A percentile compares a stretch with the other conserved stretches of the same genome.
These are phyloP conservation scores for Candida sphagnicola DNA, from an alignment of 805 yeast genomes.

Conservation along the genomic window DNA sequence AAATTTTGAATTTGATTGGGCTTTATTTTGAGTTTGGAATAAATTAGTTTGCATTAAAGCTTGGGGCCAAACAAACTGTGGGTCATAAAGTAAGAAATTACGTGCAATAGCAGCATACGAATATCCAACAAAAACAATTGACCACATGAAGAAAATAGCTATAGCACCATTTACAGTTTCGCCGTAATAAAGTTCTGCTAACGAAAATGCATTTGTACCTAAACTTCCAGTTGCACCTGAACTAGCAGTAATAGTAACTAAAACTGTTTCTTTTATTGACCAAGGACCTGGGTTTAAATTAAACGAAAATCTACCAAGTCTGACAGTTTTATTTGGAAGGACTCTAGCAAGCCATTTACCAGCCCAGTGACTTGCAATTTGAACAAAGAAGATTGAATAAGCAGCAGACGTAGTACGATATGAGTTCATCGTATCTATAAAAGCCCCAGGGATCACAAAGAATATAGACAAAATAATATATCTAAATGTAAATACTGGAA, in stretches of 20 bases:
- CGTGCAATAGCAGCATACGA: constrained; percentile 46
- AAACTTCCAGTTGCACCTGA: constrained; percentile 46
- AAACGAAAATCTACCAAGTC: constrained; percentile 17
- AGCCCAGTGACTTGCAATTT: constrained; percentile 39
- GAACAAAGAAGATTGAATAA: constrained; percentile 46
- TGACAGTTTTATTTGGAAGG: constrained; percentile 28
- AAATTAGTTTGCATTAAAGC: constrained; percentile 45
- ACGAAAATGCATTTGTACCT: constrained; percentile 41
- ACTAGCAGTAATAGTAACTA: constrained; percentile 46
- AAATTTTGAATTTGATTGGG: constrained; percentile 11
- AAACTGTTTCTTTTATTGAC: constrained; percentile 45
- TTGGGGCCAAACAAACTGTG: constrained; percentile 44
- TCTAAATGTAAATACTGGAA: constrained; percentile 30
- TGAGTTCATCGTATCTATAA: constrained; percentile 33
- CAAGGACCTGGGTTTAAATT: constrained; percentile 48
- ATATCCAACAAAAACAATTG: constrained; percentile 46
- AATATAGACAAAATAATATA: constrained; percentile 23
- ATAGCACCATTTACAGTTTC: constrained; percentile 26
- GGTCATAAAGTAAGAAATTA: constrained; percentile 40
- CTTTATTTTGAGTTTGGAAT: constrained; percentile 24
- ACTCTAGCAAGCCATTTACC: constrained; percentile 40
- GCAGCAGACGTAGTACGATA: constrained; percentile 41
- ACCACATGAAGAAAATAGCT: constrained; percentile 42
- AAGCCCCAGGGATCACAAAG: constrained; percentile 33
- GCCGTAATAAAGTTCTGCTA: constrained; percentile 39